Base-by-base conservation (phyloP, 163 green algal species). In the Chlorella variabilis region DNA sequence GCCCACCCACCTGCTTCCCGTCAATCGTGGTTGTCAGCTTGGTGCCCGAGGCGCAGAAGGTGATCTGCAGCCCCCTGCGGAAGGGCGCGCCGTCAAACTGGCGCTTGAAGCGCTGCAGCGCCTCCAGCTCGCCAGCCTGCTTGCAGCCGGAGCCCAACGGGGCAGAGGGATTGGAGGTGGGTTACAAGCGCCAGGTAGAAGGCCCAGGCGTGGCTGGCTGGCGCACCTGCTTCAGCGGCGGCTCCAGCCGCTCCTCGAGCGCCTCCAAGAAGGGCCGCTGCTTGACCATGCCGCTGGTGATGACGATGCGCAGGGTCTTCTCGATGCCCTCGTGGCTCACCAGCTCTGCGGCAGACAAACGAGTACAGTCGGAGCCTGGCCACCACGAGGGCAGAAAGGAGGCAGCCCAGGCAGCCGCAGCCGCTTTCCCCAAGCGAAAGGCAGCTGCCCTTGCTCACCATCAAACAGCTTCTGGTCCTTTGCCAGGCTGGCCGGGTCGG, bases 271-370 rank as follows among this genome's bases (percentile, higher is more conserved):
- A 97, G 63, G 88, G 82, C 11, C 77, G 39, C n/a, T 83, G 86
- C 71, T 94, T 95, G 45, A 96, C 87, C 25, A 87, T 7, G 65
- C 21, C 85, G 45, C 85, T 93, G 21, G 85, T 91, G 74, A 97
- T 94, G 17, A 95, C 91, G 59, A 97, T 86, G 11, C 84, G 81
- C 76, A 97, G 42, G 0, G 84, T 90, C 83, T 93, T 94, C 78
- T 95, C 88, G 17, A 94, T 82, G 17, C 61, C 48, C 21, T 87
- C 25, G 17, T 75, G 41, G 7, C 38, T 41, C 23, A 90, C 51
- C 38, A 96, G 71, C 29, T 87, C 92, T 95, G 87, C 70, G 71
- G 6, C 2, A 33, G 33, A 27, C 29, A 17, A 39, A 41, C 33
- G 4, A 23, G 67, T n/a, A n/a, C n/a, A n/a, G n/a, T n/a, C n/a